Percentiles rank a stretch among this genome's conserved stretches.
phyloP scores from a whole-genome alignment of 2,329 filamentous ascomycete species.

The Ophiostoma perfectum region DNA sequence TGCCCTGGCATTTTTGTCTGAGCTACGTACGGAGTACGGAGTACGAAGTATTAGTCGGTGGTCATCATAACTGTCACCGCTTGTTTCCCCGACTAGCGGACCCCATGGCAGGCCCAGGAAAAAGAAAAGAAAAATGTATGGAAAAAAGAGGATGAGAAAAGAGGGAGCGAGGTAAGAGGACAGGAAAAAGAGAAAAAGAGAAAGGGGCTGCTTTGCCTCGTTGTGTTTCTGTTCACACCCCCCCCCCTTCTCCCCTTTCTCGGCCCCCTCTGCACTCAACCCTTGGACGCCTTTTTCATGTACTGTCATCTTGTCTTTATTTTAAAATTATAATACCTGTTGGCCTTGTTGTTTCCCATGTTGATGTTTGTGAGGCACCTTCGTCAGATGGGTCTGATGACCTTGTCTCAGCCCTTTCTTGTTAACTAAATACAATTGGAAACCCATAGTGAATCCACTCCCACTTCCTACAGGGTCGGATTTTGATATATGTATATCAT shows the following conservation, averaged over 20 bases:
- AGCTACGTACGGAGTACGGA: conserved; percentile 1
- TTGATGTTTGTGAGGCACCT: conserved; percentile 12
- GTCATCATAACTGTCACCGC: conserved; percentile 24
- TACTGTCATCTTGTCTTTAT: background rate
- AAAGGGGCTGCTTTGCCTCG: background rate
- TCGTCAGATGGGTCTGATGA: conserved; percentile 25
- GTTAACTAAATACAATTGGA: conserved; percentile 9
- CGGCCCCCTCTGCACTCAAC: conserved; percentile 4
- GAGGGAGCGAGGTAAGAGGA: conserved; percentile 8
- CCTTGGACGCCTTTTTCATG: conserved; percentile 4
- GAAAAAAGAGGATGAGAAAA: conserved; percentile 17
- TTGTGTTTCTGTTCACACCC: background rate
- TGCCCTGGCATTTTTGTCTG: conserved; percentile 21
- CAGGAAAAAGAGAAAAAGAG: conserved; percentile 12
- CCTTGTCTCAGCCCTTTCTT: conserved; percentile 26
- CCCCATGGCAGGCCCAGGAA: conserved; percentile 19
- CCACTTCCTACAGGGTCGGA: conserved; percentile 16
- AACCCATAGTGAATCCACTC: conserved; percentile 20
- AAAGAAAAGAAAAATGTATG: conserved; percentile 18
- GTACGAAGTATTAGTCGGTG: conserved; percentile 1
- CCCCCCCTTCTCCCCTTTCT: conserved; percentile 9
- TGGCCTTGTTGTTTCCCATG: conserved; percentile 16
- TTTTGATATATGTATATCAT: conserved; percentile 15
- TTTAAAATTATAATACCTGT: background rate
- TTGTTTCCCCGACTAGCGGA: conserved; percentile 22